phyloP scores from a whole-genome alignment of 2,329 filamentous ascomycete genomes.

The Ceratocystis eucalypticola region DNA sequence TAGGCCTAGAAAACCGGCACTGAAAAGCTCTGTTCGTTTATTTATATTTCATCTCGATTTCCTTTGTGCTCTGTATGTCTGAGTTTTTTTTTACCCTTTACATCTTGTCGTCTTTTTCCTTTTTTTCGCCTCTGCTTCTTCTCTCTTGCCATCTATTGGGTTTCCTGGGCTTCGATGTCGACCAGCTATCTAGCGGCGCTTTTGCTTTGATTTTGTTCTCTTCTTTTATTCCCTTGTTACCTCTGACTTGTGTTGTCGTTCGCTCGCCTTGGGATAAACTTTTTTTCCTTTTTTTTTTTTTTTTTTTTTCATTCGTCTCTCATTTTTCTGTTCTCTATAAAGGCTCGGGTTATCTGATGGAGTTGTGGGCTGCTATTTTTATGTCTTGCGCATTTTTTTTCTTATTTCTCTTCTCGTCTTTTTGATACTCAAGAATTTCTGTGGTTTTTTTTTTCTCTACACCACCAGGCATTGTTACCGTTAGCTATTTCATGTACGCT shows the following conservation, averaged over 20 bases:
- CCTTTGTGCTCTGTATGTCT: neutral
- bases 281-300: neutral
- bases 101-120: neutral
- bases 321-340: slow-evolving; percentile 5
- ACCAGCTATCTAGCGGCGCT: slow-evolving; percentile 11
- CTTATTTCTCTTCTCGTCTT: neutral
- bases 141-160: slow-evolving; percentile 2
- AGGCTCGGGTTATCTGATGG: slow-evolving; percentile 7
- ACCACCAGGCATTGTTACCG: slow-evolving; percentile 1
- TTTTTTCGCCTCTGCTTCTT: neutral
- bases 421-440: slow-evolving; percentile 1
- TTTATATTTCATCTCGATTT: neutral
- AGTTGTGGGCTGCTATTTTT: neutral
- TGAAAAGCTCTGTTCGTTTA: neutral
- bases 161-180: neutral
- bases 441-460: neutral
- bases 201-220: slow-evolving; percentile 1
- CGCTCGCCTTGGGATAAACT: slow-evolving; percentile 7
- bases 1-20: slow-evolving; percentile 21
- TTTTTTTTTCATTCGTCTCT: neutral
- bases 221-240: slow-evolving; percentile 8
- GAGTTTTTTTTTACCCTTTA: neutral
- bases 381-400: neutral
- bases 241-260: neutral
- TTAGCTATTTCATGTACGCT: neutral